Evolutionary conservation across 1,139 yeast species (phyloP).

Genomic region (Candida mesenterica): DNA sequence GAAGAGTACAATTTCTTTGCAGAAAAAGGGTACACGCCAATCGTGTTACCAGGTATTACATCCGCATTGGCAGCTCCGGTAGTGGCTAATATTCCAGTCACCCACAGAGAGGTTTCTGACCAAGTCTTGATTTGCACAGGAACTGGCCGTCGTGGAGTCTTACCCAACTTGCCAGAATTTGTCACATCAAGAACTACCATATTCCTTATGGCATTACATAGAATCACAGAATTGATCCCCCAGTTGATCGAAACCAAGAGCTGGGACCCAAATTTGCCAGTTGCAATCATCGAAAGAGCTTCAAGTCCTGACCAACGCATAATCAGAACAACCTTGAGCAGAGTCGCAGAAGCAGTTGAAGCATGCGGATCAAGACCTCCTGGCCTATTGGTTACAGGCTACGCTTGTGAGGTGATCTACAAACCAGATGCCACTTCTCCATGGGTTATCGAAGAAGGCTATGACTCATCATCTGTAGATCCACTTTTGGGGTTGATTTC

Average conservation of each 20-base stretch:
- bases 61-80: conserved; percentile 91
- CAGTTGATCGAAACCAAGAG: conserved; percentile 49
- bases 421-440: conserved; percentile 6
- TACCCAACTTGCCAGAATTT: conserved; percentile 78
- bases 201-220: conserved; percentile 86
- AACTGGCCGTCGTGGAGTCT: conserved; percentile 83
- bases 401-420: conserved; percentile 64
- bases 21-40: conserved; percentile 64
- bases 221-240: conserved; percentile 68
- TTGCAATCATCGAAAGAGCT: conserved; percentile 86
- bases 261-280: conserved; percentile 77
- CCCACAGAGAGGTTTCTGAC: conserved; percentile 90
- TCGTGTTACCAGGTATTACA: conserved; percentile 83
- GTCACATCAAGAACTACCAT: conserved; percentile 74
- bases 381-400: conserved; percentile 81
- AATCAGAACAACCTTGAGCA: conserved; percentile 65
- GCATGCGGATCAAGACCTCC: conserved; percentile 93
- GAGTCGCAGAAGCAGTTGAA: conserved; percentile 71
- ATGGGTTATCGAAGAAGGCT: conserved; percentile 67
- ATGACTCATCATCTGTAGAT: conserved; percentile 7
- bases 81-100: conserved; percentile 82
- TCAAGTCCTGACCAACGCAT: conserved; percentile 92
- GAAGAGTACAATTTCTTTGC: conserved; percentile 78
- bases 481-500: background rate
- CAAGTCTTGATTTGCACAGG: conserved; percentile 94